Evolutionary conservation across 257 asterid species (phyloP).

Genomic region (Fraxinus anomala): DNA sequence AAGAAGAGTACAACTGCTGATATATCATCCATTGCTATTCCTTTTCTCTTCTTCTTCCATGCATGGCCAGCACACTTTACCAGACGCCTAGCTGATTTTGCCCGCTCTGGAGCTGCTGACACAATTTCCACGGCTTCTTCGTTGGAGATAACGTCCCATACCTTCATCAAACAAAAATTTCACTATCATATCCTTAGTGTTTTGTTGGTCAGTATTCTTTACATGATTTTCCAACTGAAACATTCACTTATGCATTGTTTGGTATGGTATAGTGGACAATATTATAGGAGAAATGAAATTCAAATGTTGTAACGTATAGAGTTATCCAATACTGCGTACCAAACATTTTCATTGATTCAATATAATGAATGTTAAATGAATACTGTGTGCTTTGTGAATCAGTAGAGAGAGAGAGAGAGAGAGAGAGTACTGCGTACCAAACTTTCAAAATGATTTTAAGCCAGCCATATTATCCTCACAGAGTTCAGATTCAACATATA

Average conservation of each 20-base stretch:
- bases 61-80: slow-evolving; percentile 69
- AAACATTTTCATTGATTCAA: neutral
- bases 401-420: no score
- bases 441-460: no score
- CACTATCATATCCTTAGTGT: neutral
- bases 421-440: no score
- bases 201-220: neutral
- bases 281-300: neutral
- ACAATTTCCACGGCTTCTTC: slow-evolving; percentile 87
- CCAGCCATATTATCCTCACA: no score
- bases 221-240: neutral
- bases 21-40: slow-evolving; percentile 88
- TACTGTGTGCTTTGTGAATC: neutral
- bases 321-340: neutral
- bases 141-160: slow-evolving; percentile 92
- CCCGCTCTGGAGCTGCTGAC: slow-evolving; percentile 49
- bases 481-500: no score
- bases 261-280: neutral
- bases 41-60: slow-evolving; percentile 80
- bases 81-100: slow-evolving; percentile 67
- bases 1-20: slow-evolving; percentile 71
- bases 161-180: slow-evolving; percentile 43
- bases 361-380: no score
- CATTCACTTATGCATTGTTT: neutral
- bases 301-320: no score